Base-by-base conservation (phyloP, 169 alveolate genomes). In the Babesia sp. region DNA sequence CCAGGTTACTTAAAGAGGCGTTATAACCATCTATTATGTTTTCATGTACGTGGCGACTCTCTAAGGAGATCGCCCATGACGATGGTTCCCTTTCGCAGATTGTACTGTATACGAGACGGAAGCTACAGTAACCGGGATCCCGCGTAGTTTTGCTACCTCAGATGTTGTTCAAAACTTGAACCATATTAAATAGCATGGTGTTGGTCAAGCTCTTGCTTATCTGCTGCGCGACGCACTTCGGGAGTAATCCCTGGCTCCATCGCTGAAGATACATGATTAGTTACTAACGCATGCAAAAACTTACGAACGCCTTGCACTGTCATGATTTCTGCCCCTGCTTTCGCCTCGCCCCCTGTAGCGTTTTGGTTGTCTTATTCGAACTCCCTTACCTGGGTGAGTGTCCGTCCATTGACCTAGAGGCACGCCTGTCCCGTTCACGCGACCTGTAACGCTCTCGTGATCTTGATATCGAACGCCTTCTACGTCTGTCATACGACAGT, bases 221-320 rank as follows among this genome's bases (percentile, higher is more conserved):
- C 74, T 46, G 74, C 74, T 64, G 0, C 74, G 74, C 5, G 74
- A 64, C 6, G 60, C 63, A 29, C 74, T 64, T 42, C 74, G 26
- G 14, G 74, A 64, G 51, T 48, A 64, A 11, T 64, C 74, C 53
- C 74, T 64, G 51, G 50, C 74, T 3, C 61, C 74, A 20, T 64
- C 61, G 42, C 74, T 64, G 74, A 7, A 48, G 4, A 26, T 37
- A 46, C 28, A 64, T 60, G 55, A 7, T 20, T 24, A 48, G 22
- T 11, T 2, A 5, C 16, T 33, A 0, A 18, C 11, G 1, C 4
- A 26, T 12, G 44, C 9, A 0, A 1, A 18, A 28, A 64, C 74
- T 2, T 64, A 64, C 74, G 74, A 64, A 6, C 61, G 74, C 22
- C 42, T 45, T n/a, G 45, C 44, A 22, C 74, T 64, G 36, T 64